Evolutionary conservation across 371 early-diverging fungal species (phyloP), one percentile per base, ranked within the genome.

Genomic region (Nematocida ironsii): DNA sequence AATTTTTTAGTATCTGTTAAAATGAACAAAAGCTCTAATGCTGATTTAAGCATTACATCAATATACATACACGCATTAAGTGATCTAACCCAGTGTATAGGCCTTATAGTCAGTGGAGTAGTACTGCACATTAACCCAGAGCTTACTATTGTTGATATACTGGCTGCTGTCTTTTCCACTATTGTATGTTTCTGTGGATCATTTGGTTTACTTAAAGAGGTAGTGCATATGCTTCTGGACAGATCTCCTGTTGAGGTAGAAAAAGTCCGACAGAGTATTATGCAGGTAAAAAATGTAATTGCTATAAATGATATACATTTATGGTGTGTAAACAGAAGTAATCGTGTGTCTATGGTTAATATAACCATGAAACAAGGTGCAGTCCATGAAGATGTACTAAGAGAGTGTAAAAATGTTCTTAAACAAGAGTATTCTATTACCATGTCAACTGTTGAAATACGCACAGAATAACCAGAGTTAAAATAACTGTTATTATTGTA

Each of bases 51-150:
- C 23, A 54, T 60, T 45, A 58, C 57, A 2, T 78, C 80, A 5
- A 23, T 78, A 44, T 78, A 78, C 47, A 27, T 78, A 23, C 80
- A 78, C 42, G 71, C 71, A 5, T 52, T 78, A n/a, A 78, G 20
- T 7, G 80, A 78, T 70, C 62, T 78, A 3, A 55, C 47, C 9
- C 80, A 78, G 61, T 68, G 68, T 40, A n/a, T 78, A 5, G 70
- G 70, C 4, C 56, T 78, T 9, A 57, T n/a, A 16, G 1, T 70
- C 5, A 60, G 55, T 20, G 71, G 56, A 1, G 5, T 78, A 9
- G 68, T 48, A 13, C 60, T 78, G 7, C 71, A 70, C 42, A 71
- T 78, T 6, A 52, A 78, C 57, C 27, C 40, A 16, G 1, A 6
- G 4, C 60, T 33, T 6, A 50, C 71, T 4, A 23, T 68, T 44